Conservation (phyloP, 257 asterid species). For the Plantago elongata region DNA sequence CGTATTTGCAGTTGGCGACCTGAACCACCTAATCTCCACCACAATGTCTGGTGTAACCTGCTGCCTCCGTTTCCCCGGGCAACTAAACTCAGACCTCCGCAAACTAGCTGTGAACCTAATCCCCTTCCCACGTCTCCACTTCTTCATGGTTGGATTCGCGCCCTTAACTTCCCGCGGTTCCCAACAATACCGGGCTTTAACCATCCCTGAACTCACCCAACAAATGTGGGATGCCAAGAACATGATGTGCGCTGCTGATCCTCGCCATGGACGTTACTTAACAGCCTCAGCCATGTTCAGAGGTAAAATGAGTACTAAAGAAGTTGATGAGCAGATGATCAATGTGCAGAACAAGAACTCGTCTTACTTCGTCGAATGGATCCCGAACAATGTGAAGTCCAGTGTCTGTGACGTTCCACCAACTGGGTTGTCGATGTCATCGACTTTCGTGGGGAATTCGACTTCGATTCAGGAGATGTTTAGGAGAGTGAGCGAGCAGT, state of each 20-base stretch:
- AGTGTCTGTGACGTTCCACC: conserved; percentile 80
- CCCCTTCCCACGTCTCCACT: conserved; percentile 72
- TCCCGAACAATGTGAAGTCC: conserved; percentile 68
- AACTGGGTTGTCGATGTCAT: conserved; percentile 68
- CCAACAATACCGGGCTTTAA: conserved; percentile 65
- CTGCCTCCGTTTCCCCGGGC: conserved; percentile 74
- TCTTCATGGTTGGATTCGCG: conserved; percentile 77
- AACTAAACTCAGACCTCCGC: conserved; percentile 65
- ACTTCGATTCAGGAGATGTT: conserved; percentile 75
- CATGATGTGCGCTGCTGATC: conserved; percentile 84
- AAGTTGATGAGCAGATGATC: conserved; percentile 73
- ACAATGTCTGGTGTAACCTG: conserved; percentile 79
- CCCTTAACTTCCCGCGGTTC: conserved; percentile 67
- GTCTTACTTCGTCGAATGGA: conserved; percentile 76
- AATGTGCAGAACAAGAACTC: conserved; percentile 77
- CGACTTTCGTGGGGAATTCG: conserved; percentile 70
- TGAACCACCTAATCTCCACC: conserved; percentile 67
- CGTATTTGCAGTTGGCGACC: conserved; percentile 56
- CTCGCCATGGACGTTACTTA: conserved; percentile 72
- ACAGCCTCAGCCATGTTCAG: conserved; percentile 79
- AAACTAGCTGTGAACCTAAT: conserved; percentile 69
- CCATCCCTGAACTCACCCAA: conserved; percentile 68
- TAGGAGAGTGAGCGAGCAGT: conserved; percentile 62
- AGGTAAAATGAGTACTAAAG: conserved; percentile 71
- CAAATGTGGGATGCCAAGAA: conserved; percentile 81